These are phyloP conservation scores for Pythium rishiriense DNA, from an alignment of 352 stramenopile species.

Conservation along the genomic window DNA sequence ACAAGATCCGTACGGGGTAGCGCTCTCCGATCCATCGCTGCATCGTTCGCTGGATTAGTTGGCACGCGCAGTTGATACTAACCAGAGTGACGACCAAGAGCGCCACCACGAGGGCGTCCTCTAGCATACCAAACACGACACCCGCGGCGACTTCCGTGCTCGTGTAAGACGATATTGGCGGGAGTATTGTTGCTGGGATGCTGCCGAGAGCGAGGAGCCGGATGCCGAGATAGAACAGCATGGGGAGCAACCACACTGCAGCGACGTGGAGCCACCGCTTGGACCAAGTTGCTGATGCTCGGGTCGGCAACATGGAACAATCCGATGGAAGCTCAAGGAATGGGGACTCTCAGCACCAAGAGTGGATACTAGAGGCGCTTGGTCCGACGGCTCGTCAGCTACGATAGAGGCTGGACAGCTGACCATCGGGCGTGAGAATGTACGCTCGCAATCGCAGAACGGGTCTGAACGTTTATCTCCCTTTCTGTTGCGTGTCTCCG, in stretches of 20 bases:
- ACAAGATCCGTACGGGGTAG: not conserved
- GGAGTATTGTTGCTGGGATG: not conserved
- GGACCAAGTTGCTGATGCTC: no score
- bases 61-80: not conserved
- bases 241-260: not conserved
- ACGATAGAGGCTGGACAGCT: no score
- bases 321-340: not conserved
- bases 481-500: no score
- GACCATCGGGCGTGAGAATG: no score
- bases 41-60: not conserved
- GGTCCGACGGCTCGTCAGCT: no score
- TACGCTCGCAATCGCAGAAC: no score
- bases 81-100: not conserved
- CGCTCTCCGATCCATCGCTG: not conserved
- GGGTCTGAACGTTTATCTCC: no score
- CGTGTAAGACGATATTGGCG: no score
- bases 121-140: not conserved
- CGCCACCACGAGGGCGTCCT: not conserved
- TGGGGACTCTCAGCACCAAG: no score
- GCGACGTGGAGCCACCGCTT: not conserved
- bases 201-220: not conserved
- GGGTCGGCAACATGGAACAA: not conserved
- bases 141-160: not conserved
- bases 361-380: no score
- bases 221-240: not conserved